Evolutionary conservation across 495 filamentous ascomycete genomes (phyloP), one percentile per base, ranked within the genome.

Genomic region (Patellaria atrata): DNA sequence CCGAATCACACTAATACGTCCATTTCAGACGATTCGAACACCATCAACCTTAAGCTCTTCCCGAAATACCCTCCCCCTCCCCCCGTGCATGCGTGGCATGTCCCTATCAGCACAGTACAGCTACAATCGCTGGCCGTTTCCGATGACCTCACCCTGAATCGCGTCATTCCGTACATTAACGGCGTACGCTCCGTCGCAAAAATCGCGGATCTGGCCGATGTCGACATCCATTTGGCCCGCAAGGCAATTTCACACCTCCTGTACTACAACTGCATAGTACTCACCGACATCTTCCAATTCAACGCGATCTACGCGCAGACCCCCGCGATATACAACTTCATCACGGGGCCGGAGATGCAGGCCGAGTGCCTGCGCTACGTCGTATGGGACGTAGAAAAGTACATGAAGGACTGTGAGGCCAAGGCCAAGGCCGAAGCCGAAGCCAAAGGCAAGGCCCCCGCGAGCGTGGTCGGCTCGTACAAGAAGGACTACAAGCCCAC

Each of bases 31-130:
- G 83, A 91, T 41, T 73, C 81, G 40, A 94, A 93, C 59, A 93
- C 83, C 8, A 71, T 97, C 52, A 94, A 94, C 57, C 80, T 97
- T 65, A 94, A 94, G 54, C 71, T 93, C 30, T 93, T 94, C 58
- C 83, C 82, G 0, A 71, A 77, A 31, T 84, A 85, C 47, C 67
- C 75, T 2, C 70, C 73, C 5, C 85, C 87, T 0, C 74, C 85
- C 0, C 65, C 71, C 5, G 73, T 94, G 37, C 74, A 75, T 44
- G 65, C 81, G 5, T 91, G 77, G 74, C 81, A 94, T 48, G 91
- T 97, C 7, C 89, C 89, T 9, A 68, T 96, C 11, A 76, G 81
- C 43, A 92, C 83, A 43, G 78, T 91, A 39, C 77, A 79, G 27
- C 77, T 89, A 22, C 63, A 72, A 12, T 39, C 41, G 13, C 38